A percentile compares a stretch with the other conserved stretches of the same genome.
These are phyloP conservation scores for Cyclotella distinguenda DNA, from an alignment of 108 stramenopile species.

Conservation along the genomic window DNA sequence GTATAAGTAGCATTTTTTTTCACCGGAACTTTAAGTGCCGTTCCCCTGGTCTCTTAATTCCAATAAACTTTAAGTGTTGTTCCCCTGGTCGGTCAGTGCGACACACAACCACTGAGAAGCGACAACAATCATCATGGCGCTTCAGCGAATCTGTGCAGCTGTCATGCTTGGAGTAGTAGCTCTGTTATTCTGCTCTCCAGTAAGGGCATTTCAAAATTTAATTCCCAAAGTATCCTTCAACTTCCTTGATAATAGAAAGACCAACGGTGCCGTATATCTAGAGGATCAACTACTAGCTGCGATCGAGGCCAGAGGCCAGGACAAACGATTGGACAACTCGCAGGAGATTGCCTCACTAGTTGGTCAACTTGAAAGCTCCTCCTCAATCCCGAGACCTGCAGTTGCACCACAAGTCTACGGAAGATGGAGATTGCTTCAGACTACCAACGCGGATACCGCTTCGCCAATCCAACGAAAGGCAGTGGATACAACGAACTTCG, in stretches of 20 bases:
- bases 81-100: too few relatives aligned
- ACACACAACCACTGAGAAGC: too few relatives aligned
- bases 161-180: background rate
- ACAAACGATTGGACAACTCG: constrained; percentile 66
- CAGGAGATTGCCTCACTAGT: constrained; percentile 57
- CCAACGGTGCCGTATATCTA: constrained; percentile 25
- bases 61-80: too few relatives aligned
- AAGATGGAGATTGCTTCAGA: constrained; percentile 75
- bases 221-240: constrained; percentile 28
- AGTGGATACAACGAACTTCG: constrained; percentile 72
- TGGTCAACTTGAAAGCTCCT: constrained; percentile 47
- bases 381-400: constrained; percentile 60
- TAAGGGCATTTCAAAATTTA: constrained; percentile 34
- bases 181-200: background rate
- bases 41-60: too few relatives aligned
- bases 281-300: constrained; percentile 48
- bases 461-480: constrained; percentile 85
- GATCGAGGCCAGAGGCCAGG: constrained; percentile 33
- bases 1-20: too few relatives aligned
- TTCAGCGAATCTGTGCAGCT: too few relatives aligned
- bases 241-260: constrained; percentile 6
- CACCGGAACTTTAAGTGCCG: too few relatives aligned
- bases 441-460: constrained; percentile 80
- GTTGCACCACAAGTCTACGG: constrained; percentile 73
- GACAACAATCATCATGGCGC: too few relatives aligned